These are phyloP conservation scores for Penicillium canariense DNA, from an alignment of 495 filamentous ascomycete genomes.

Conservation along the genomic window DNA sequence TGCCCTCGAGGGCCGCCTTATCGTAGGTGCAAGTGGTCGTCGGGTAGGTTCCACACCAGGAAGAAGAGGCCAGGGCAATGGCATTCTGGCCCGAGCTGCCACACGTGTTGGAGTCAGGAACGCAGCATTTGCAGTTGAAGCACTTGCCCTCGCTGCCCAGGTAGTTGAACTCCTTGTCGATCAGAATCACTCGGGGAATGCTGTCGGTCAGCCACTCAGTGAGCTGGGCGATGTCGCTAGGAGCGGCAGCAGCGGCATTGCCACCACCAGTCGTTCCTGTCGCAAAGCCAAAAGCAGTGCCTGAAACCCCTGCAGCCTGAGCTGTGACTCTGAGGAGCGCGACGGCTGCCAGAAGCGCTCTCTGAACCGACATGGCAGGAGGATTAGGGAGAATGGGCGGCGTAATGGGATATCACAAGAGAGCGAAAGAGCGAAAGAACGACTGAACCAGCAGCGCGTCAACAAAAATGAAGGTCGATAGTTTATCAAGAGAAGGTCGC, in stretches of 20 bases:
- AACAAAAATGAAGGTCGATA: constrained; percentile 11
- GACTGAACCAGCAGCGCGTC: constrained; percentile 14
- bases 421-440: not conserved
- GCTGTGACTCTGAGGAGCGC: constrained; percentile 23
- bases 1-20: constrained; percentile 33
- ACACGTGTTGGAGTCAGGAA: constrained; percentile 25
- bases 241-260: constrained; percentile 41
- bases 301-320: constrained; percentile 30
- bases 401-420: too few species aligned
- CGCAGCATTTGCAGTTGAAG: constrained; percentile 36
- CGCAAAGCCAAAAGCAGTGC: constrained; percentile 47
- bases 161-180: constrained; percentile 48
- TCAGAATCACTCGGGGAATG: constrained; percentile 46
- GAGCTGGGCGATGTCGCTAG: constrained; percentile 38
- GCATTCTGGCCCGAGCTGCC: constrained; percentile 31
- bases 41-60: constrained; percentile 32
- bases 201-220: constrained; percentile 34
- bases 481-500: constrained; percentile 3
- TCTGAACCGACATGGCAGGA: constrained; percentile 20
- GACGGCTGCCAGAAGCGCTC: constrained; percentile 19
- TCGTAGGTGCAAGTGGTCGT: constrained; percentile 34
- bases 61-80: constrained; percentile 24
- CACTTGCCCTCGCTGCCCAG: constrained; percentile 40
- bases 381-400: not conserved
- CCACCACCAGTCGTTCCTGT: constrained; percentile 51